Base-by-base conservation (phyloP, 371 early-diverging fungal genomes). In the Lichtheimia ramosa region DNA sequence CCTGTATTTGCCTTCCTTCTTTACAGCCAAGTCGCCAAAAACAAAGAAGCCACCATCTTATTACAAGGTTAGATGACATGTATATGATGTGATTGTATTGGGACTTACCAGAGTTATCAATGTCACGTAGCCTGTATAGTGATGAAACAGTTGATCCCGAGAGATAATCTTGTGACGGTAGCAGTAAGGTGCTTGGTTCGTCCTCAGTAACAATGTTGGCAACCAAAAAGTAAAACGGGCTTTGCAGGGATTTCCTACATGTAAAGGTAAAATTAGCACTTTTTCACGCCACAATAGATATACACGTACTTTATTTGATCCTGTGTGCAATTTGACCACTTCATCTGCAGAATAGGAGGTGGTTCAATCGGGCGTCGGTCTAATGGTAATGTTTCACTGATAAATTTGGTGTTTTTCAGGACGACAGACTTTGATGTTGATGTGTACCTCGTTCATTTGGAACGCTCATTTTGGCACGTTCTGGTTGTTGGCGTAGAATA, bases 21-120 rank as follows among this genome's bases (percentile, higher is more conserved):
- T 82, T 14, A 96, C 93, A 15, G 92, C 89, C 46, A 98, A 72
- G 64, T 98, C 98, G 13, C 94, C 93, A 77, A 97, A 98, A 16
- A 97, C 94, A 73, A 96, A 97, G 70, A 95, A 96, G 8, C 92
- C 95, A 25, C 93, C 97, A 52, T 95, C 93, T 70, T 42, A 50
- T 46, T 48, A 61, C 16, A 46, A 55, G 43, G 15, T 24, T n/a
- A 43, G 25, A 15, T 46, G 27, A 18, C 14, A n/a, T 15, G 3
- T 12, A 20, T 21, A 3, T 24, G 42, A 10, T 40, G 20, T 20
- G 25, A 28, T 49, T 10, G n/a, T n/a, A 39, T 41, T 16, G 41
- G 16, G 12, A 23, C 28, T 61, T 69, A 69, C 75, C 75, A 56
- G 65, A 62, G 56, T 80, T 77, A 56, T 80, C 76, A 16, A 75